Evolutionary conservation across 345 rosid species (phyloP).

Genomic region (Rhodamnia rubescens): DNA sequence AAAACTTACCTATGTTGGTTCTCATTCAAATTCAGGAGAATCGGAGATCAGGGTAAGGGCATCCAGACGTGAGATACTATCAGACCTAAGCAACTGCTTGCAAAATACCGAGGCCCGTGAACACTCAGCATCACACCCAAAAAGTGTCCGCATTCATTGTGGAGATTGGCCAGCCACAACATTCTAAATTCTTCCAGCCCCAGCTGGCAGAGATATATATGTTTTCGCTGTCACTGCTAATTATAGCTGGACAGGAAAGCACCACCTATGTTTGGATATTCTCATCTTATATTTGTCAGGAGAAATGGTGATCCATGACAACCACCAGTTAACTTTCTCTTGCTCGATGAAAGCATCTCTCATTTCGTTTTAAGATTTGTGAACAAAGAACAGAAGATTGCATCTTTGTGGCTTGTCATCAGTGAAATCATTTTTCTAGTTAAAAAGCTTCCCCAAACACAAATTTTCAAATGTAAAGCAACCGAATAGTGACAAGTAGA

Average conservation of each 20-base stretch:
- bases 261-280: neutral
- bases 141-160: neutral
- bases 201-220: neutral
- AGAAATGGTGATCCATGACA: neutral
- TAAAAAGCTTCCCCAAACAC: neutral
- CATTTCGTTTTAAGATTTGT: neutral
- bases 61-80: neutral
- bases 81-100: neutral
- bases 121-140: neutral
- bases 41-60: neutral
- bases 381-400: neutral
- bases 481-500: neutral
- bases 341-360: neutral
- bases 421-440: neutral
- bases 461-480: neutral
- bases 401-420: neutral
- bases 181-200: neutral
- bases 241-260: neutral
- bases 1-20: neutral
- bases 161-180: neutral
- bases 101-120: neutral
- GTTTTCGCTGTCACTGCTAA: neutral
- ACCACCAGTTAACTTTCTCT: neutral
- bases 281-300: neutral
- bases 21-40: neutral